Conservation (phyloP, 345 rosid genomes). For the Populus nigra region DNA sequence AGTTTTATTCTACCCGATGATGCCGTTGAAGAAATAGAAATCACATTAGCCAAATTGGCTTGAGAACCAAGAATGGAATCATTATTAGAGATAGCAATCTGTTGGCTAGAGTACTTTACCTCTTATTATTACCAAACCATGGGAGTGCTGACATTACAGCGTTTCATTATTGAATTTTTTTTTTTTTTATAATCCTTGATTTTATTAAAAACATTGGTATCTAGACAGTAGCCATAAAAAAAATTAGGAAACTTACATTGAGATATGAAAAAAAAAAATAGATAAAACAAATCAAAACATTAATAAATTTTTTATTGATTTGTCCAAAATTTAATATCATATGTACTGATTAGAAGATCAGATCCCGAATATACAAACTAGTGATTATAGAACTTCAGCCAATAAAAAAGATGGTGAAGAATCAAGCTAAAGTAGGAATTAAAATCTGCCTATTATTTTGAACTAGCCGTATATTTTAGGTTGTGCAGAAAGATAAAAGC, state of each 20-base stretch:
- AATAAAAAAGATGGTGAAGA: no score
- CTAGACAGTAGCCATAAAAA: no score
- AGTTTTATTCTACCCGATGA: slow-evolving; percentile 1
- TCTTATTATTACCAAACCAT: neutral
- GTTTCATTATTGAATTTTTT: neutral
- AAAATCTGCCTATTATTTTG: rapidly evolving
- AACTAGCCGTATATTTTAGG: rapidly evolving
- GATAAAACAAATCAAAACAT: no score
- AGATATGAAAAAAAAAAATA: no score
- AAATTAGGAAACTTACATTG: no score
- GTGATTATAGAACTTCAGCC: no score
- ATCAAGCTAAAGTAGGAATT: no score
- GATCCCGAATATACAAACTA: rapidly evolving
- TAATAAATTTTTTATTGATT: rapidly evolving
- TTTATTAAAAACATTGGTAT: no score
- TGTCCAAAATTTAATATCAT: no score
- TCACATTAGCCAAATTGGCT: neutral
- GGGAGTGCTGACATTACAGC: neutral
- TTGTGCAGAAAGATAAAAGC: no score
- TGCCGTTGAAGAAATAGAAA: neutral
- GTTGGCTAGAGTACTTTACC: neutral
- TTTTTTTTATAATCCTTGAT: no score
- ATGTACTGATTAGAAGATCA: rapidly evolving
- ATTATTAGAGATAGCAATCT: neutral
- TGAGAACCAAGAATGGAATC: neutral